phyloP scores from a whole-genome alignment of 108 stramenopile genomes.

The Skeletonema grethae region DNA sequence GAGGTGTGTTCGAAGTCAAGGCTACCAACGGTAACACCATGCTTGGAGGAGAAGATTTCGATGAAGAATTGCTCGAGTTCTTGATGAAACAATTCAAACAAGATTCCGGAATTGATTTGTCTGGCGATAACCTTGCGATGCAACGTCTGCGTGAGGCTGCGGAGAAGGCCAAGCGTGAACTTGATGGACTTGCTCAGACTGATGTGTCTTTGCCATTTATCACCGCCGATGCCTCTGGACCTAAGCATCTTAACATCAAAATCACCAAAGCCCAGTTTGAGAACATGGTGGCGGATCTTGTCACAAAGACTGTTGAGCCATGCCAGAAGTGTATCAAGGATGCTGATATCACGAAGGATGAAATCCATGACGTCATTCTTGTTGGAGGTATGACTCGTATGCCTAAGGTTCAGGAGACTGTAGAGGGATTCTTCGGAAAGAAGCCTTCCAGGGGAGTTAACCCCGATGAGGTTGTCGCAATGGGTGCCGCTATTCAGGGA shows the following conservation, averaged over 20 bases:
- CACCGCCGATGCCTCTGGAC: conserved; percentile 97
- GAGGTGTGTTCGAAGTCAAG: conserved; percentile 99
- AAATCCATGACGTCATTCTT: conserved; percentile 98
- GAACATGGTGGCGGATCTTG: conserved; percentile 90
- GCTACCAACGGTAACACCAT: conserved; percentile 99
- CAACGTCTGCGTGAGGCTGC: conserved; percentile 98
- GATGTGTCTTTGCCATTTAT: conserved; percentile 99
- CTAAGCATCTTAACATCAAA: conserved; percentile 98
- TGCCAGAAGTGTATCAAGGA: conserved; percentile 98
- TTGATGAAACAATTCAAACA: conserved; percentile 94
- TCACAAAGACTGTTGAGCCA: conserved; percentile 94
- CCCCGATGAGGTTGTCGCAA: conserved; percentile 99
- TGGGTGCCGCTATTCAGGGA: conserved; percentile 99
- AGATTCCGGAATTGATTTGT: conserved; percentile 94
- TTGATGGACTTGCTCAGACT: conserved; percentile 98
- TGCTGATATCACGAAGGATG: conserved; percentile 89
- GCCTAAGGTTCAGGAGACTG: conserved; percentile 98
- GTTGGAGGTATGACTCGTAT: conserved; percentile 99
- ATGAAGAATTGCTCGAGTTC: conserved; percentile 93
- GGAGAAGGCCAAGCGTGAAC: conserved; percentile 99
- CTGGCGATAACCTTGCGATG: conserved; percentile 95
- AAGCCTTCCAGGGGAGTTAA: conserved; percentile 94
- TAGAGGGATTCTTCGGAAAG: conserved; percentile 97
- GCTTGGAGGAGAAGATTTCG: conserved; percentile 99
- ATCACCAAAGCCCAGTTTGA: conserved; percentile 95